Evolutionary conservation across 75 land plant species (phyloP).

Genomic region (Azolla pinnata): DNA sequence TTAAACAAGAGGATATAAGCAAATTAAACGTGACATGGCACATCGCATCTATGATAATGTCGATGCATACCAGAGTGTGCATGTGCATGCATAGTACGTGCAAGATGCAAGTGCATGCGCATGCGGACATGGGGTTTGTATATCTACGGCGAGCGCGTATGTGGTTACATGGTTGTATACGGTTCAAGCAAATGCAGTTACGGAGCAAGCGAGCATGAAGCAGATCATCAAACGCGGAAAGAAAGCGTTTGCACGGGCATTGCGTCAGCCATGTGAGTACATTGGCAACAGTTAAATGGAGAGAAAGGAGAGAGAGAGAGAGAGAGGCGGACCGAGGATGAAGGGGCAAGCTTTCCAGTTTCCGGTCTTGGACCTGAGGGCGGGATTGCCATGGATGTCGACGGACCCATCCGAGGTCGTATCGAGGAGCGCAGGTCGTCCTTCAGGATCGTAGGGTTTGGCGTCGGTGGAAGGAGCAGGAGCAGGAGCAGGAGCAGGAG

Average conservation of each 20-base stretch:
- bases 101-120: background rate
- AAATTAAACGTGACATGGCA: too few relatives aligned
- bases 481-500: too few relatives aligned
- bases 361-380: constrained; percentile 51
- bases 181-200: too few relatives aligned
- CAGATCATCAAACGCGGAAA: too few relatives aligned
- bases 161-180: background rate
- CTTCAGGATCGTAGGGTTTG: too few relatives aligned
- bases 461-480: too few relatives aligned
- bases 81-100: background rate
- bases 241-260: too few relatives aligned
- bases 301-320: background rate
- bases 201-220: too few relatives aligned
- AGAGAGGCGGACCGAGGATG: constrained; percentile 50
- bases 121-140: background rate
- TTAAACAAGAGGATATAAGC: too few relatives aligned
- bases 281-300: background rate
- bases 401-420: constrained; percentile 78
- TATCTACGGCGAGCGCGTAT: background rate
- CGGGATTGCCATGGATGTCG: constrained; percentile 52
- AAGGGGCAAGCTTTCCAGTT: constrained; percentile 67
- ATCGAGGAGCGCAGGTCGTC: too few relatives aligned
- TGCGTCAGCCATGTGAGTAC: too few relatives aligned
- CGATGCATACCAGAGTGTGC: background rate
- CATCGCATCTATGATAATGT: too few relatives aligned